phyloP scores from a whole-genome alignment of 2,329 filamentous ascomycete genomes.

The Ceratocystis ficicola region DNA sequence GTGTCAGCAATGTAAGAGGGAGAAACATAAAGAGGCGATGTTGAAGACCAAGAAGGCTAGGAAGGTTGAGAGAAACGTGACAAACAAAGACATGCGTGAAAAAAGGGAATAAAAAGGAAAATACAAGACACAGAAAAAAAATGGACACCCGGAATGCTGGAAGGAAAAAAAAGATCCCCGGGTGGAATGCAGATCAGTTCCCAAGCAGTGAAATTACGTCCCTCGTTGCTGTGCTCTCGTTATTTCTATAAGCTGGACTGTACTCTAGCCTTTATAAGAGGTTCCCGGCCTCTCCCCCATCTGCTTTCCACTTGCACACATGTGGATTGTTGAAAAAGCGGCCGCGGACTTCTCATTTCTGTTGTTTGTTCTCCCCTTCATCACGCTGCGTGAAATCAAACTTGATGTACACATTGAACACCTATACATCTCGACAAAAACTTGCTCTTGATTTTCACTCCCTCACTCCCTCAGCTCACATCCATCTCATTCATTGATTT shows the following conservation, averaged over 20 bases:
- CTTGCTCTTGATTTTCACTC: too few relatives aligned
- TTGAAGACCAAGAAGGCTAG: neutral
- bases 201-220: slow-evolving; percentile 5
- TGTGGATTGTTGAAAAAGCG: neutral
- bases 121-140: neutral
- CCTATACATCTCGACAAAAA: too few relatives aligned
- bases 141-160: slow-evolving; percentile 11
- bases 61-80: slow-evolving; percentile 4
- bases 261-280: slow-evolving; percentile 3
- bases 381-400: neutral
- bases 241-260: neutral
- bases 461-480: too few relatives aligned
- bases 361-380: neutral
- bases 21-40: slow-evolving; percentile 6
- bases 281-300: neutral
- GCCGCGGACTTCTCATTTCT: neutral
- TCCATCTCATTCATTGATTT: too few relatives aligned
- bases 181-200: slow-evolving; percentile 11
- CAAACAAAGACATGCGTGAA: neutral
- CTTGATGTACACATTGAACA: neutral
- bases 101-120: slow-evolving; percentile 6
- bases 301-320: neutral
- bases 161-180: slow-evolving; percentile 1
- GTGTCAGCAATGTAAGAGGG: slow-evolving; percentile 8
- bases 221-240: slow-evolving; percentile 7